Percentiles rank a stretch among this genome's conserved stretches.
Conservation (phyloP, 2,329 filamentous ascomycete species). For the Blastomyces parvus region DNA sequence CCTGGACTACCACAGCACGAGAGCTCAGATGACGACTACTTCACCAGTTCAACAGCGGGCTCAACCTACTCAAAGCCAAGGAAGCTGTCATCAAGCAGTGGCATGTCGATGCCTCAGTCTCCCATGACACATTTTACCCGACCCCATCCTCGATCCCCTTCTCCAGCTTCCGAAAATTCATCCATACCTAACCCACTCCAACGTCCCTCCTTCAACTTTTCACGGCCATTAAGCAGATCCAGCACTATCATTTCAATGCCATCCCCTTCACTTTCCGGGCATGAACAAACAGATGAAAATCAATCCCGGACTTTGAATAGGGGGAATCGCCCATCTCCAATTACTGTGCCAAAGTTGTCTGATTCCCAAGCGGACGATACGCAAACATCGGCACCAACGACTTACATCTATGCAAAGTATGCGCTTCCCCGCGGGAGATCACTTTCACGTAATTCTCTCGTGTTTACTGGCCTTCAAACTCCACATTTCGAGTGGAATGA, state of each 20-base stretch:
- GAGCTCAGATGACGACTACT: constrained; percentile 62
- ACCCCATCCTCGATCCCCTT: constrained; percentile 66
- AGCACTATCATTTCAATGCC: constrained; percentile 32
- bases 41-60: constrained; percentile 47
- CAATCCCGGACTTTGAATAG: constrained; percentile 14
- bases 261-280: constrained; percentile 19
- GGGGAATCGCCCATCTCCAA: constrained; percentile 25
- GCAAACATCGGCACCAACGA: constrained; percentile 46
- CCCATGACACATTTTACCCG: constrained; percentile 55
- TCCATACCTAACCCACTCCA: constrained; percentile 50
- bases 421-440: constrained; percentile 71
- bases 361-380: constrained; percentile 10
- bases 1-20: constrained; percentile 54
- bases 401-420: constrained; percentile 83
- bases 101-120: constrained; percentile 50
- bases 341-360: constrained; percentile 22
- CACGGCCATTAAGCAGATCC: constrained; percentile 65
- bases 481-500: constrained; percentile 58
- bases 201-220: constrained; percentile 84
- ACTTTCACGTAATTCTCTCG: constrained; percentile 57
- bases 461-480: constrained; percentile 47
- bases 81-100: constrained; percentile 66
- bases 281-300: constrained; percentile 42
- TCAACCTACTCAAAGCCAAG: constrained; percentile 59
- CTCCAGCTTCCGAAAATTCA: constrained; percentile 72